phyloP scores from a whole-genome alignment of 352 stramenopile species.

The Thraustochytrium striatum region DNA sequence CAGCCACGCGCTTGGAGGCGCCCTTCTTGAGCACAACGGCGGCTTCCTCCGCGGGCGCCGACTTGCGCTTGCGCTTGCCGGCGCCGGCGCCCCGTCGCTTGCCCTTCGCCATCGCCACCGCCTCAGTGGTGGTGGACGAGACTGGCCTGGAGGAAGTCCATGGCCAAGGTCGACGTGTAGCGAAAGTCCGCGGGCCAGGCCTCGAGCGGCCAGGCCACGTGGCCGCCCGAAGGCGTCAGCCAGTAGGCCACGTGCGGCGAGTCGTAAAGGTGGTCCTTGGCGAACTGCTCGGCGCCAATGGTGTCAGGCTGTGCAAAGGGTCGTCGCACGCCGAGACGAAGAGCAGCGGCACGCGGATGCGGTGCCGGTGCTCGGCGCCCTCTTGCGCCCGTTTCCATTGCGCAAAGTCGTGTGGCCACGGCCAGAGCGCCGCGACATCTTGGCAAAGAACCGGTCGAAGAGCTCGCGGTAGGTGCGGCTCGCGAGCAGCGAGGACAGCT shows the following conservation, averaged over 20 bases:
- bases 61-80: no score
- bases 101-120: no score
- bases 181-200: constrained; percentile 8
- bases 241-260: constrained; percentile 13
- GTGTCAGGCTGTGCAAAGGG: constrained; percentile 27
- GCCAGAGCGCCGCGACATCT: neutral
- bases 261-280: neutral
- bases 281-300: neutral
- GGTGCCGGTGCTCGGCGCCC: neutral
- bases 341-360: constrained; percentile 16
- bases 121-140: neutral
- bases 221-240: constrained; percentile 5
- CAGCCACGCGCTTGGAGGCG: no score
- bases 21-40: no score
- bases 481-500: neutral
- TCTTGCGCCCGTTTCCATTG: constrained; percentile 28
- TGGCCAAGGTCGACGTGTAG: neutral
- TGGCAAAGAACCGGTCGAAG: constrained; percentile 15
- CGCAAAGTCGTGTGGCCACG: neutral
- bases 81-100: no score
- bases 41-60: no score
- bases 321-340: constrained; percentile 22
- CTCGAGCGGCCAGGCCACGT: constrained; percentile 8
- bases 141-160: neutral
- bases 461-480: neutral